Evolutionary conservation across 345 rosid species (phyloP).

Genomic region (Euclidium syriacum): DNA sequence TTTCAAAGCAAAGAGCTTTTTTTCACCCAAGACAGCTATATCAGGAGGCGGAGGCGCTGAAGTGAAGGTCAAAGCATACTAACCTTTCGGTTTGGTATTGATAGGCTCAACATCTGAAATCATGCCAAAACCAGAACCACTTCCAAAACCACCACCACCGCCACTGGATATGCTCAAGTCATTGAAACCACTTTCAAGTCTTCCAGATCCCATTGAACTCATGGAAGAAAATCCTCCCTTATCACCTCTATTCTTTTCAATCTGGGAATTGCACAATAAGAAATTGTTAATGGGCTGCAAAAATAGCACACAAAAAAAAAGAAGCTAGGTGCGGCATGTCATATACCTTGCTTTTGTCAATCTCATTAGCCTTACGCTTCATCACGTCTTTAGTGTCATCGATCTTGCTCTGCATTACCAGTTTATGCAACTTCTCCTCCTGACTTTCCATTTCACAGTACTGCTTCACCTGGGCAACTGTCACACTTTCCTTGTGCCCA

Average conservation of each 20-base stretch:
- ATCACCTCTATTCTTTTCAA: slow-evolving; percentile 86
- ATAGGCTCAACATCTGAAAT: slow-evolving; percentile 68
- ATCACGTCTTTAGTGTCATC: slow-evolving; percentile 95
- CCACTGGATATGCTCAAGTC: slow-evolving; percentile 78
- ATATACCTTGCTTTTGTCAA: slow-evolving; percentile 96
- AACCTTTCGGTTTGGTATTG: slow-evolving; percentile 84
- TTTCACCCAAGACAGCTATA: not conserved
- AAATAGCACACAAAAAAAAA: slow-evolving; percentile 7
- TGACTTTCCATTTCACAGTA: slow-evolving; percentile 99
- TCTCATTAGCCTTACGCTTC: slow-evolving; percentile 98
- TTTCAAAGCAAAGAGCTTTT: not conserved
- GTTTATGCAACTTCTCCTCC: slow-evolving; percentile 96
- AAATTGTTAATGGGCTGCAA: slow-evolving; percentile 13
- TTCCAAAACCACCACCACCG: slow-evolving; percentile 74
- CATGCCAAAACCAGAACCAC: slow-evolving; percentile 80
- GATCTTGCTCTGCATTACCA: slow-evolving; percentile 93
- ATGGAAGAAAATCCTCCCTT: slow-evolving; percentile 88
- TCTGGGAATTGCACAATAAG: slow-evolving; percentile 40
- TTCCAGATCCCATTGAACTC: slow-evolving; percentile 90
- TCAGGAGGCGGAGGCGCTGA: not conserved
- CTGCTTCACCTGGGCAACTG: slow-evolving; percentile 93
- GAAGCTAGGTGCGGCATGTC: not conserved
- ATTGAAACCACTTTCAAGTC: slow-evolving; percentile 75
- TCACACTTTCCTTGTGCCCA: slow-evolving; percentile 98
- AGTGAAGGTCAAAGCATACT: slow-evolving; percentile 13